Percentiles rank a stretch among this genome's conserved stretches.
Evolutionary conservation across 2,329 filamentous ascomycete species (phyloP).

Genomic region (Aspergillus fijiensis): DNA sequence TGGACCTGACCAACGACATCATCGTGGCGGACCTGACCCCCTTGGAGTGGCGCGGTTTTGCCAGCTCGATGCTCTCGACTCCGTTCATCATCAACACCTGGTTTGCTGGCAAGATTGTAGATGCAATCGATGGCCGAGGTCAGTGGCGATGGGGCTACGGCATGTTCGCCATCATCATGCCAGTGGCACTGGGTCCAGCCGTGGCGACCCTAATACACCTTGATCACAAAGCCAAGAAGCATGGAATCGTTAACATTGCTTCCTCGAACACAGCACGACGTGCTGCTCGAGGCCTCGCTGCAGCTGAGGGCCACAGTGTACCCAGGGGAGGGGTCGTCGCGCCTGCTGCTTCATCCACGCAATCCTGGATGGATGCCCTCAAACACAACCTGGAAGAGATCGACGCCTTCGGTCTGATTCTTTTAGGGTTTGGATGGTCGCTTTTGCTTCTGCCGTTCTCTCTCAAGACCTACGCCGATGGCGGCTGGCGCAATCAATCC

Average conservation of each 20-base stretch:
- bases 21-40: constrained; percentile 30
- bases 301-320: too few species aligned
- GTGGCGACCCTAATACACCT: constrained; percentile 29
- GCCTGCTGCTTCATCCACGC: neutral
- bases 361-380: too few species aligned
- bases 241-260: constrained; percentile 10
- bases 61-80: constrained; percentile 17
- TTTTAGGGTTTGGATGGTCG: constrained; percentile 16
- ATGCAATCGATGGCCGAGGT: constrained; percentile 35
- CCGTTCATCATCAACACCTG: constrained; percentile 44
- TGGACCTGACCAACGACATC: constrained; percentile 29
- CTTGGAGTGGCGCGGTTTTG: constrained; percentile 32
- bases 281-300: neutral
- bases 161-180: constrained; percentile 59
- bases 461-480: constrained; percentile 42
- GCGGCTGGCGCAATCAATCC: constrained; percentile 44
- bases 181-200: constrained; percentile 47
- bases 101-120: constrained; percentile 46
- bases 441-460: constrained; percentile 62
- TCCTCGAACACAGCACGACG: constrained; percentile 1
- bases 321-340: too few species aligned
- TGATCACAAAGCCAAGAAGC: constrained; percentile 32
- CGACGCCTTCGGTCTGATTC: constrained; percentile 44
- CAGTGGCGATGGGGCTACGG: constrained; percentile 63
- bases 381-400: constrained; percentile 56